Conservation (phyloP, 1,284 basidiomycete species). For the Ceratorhiza oryzae-sativae region DNA sequence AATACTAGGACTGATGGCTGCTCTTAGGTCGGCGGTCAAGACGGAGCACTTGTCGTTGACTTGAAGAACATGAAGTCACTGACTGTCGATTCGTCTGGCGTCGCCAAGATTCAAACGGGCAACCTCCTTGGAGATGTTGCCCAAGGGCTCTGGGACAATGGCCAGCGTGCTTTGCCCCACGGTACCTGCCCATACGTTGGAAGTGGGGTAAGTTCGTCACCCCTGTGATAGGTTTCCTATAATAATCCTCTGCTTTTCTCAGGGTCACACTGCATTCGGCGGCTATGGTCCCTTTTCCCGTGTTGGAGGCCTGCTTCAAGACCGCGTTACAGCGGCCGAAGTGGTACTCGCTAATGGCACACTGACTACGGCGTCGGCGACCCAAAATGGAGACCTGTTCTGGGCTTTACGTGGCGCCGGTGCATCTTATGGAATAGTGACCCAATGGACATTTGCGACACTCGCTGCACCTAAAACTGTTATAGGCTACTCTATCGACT, state of each 20-base stretch:
- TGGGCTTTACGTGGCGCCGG: conserved; percentile 43
- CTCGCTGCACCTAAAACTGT: conserved; percentile 39
- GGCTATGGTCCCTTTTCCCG: conserved; percentile 43
- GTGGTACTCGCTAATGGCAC: conserved; percentile 43
- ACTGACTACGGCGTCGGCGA: conserved; percentile 34
- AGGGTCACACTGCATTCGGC: conserved; percentile 44
- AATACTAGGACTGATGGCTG: neutral
- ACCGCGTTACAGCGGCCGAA: conserved; percentile 42
- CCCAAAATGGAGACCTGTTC: conserved; percentile 37
- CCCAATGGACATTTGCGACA: conserved; percentile 42
- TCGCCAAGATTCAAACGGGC: conserved; percentile 39
- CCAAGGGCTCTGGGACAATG: conserved; percentile 41
- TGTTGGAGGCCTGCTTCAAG: conserved; percentile 41
- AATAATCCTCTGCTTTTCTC: neutral
- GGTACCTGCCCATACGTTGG: conserved; percentile 41
- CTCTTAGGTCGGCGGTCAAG: conserved; percentile 39
- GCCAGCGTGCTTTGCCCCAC: conserved; percentile 39
- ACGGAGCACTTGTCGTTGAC: conserved; percentile 42
- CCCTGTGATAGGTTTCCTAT: neutral
- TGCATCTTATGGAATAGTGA: conserved; percentile 43
- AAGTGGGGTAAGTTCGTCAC: conserved; percentile 4
- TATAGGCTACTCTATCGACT: conserved; percentile 38
- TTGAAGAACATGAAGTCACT: conserved; percentile 41
- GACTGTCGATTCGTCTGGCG: conserved; percentile 23
- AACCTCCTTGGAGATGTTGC: conserved; percentile 42